Evolutionary conservation across 2,329 filamentous ascomycete species (phyloP).

Genomic region (Lecanicillium sp.): DNA sequence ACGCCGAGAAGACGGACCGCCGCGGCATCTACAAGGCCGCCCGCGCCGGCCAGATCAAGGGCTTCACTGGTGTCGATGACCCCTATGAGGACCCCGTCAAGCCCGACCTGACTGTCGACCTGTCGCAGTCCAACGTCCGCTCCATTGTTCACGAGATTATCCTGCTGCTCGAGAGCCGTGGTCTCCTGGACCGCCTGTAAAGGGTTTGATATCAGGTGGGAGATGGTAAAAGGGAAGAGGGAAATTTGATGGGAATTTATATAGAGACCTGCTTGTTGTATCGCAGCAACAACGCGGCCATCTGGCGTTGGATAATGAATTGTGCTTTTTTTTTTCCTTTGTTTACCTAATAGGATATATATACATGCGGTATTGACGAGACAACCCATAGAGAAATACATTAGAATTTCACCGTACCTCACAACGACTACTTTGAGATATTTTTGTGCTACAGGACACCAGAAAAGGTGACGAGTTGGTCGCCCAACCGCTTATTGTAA

Average conservation of each 20-base stretch:
- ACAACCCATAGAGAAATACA: no score
- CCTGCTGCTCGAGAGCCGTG: constrained; percentile 80
- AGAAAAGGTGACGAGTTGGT: no score
- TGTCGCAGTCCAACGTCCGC: constrained; percentile 79
- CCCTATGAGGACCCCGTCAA: constrained; percentile 83
- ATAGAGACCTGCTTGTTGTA: neutral
- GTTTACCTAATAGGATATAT: neutral
- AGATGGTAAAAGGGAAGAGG: neutral
- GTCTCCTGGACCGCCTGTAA: constrained; percentile 69
- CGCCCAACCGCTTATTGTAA: no score
- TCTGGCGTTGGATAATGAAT: constrained; percentile 3
- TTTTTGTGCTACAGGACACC: no score
- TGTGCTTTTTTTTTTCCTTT: constrained; percentile 5
- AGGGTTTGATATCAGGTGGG: neutral
- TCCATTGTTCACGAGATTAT: constrained; percentile 97
- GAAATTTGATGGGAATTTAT: neutral
- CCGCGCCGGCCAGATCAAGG: constrained; percentile 85
- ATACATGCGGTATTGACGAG: no score
- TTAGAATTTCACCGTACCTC: no score
- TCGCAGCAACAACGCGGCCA: neutral
- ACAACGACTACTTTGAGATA: no score
- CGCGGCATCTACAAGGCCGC: constrained; percentile 82
- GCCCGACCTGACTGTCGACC: constrained; percentile 76
- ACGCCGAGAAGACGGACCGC: constrained; percentile 93
- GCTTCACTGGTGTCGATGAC: constrained; percentile 97